Evolutionary conservation across 169 alveolate genomes (phyloP).

Genomic region (Theileria annulata): DNA sequence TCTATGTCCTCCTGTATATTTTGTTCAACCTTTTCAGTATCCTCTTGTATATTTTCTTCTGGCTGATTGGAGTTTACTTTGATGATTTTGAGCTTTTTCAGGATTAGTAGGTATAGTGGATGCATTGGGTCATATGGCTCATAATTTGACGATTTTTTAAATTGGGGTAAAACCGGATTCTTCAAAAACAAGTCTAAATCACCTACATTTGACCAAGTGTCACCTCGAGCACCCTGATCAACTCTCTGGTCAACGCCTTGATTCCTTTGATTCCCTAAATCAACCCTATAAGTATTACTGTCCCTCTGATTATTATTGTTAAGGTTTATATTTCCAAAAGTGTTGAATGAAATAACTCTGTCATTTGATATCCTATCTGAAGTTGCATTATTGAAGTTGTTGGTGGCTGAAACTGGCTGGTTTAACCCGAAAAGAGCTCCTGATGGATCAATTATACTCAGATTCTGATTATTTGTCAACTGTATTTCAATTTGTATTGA

Average conservation of each 20-base stretch:
- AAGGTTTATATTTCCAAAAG: neutral
- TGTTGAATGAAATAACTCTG: neutral
- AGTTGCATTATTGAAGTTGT: neutral
- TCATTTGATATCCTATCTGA: neutral
- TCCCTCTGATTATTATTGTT: neutral
- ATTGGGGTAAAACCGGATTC: conserved; percentile 50
- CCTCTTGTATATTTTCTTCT: conserved; percentile 32
- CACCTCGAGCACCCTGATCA: neutral
- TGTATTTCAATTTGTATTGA: conserved; percentile 40
- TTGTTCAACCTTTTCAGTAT: conserved; percentile 44
- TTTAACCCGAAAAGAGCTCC: neutral
- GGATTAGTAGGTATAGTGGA: neutral
- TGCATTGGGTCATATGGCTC: neutral
- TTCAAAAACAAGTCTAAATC: conserved; percentile 34
- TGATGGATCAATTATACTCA: neutral
- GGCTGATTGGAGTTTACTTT: conserved; percentile 23
- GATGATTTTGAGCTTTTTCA: neutral
- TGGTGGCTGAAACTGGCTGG: neutral
- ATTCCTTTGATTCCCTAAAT: neutral
- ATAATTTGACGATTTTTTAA: conserved; percentile 1
- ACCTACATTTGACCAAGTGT: conserved; percentile 40
- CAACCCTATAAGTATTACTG: neutral
- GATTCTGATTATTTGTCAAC: conserved; percentile 22
- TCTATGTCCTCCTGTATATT: conserved; percentile 48
- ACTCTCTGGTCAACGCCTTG: conserved; percentile 5